Conservation (phyloP, 768 basidiomycete species). For the Tricholoma flavovirens region DNA sequence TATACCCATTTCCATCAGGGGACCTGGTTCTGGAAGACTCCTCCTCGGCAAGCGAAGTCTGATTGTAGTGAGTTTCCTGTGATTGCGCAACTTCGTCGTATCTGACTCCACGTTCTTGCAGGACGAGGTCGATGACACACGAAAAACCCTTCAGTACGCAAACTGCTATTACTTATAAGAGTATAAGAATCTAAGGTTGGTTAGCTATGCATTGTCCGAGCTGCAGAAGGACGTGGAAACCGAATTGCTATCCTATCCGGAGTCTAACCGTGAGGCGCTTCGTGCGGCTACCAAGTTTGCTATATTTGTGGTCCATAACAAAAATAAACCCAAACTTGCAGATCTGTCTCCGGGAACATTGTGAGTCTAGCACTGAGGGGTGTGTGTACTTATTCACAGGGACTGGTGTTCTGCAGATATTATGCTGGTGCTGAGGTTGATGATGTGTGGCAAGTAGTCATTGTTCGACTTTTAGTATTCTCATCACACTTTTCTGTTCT, state of each 20-base stretch:
- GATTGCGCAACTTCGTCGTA: neutral
- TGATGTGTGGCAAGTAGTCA: constrained; percentile 58
- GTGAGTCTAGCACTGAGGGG: constrained; percentile 33
- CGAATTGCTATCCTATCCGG: constrained; percentile 59
- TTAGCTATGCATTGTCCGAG: constrained; percentile 85
- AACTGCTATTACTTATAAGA: neutral
- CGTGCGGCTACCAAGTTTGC: constrained; percentile 72
- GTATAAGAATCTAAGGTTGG: neutral
- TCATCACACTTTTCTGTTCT: neutral
- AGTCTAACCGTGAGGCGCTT: constrained; percentile 65
- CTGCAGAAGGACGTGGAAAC: constrained; percentile 83
- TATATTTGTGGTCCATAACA: constrained; percentile 94
- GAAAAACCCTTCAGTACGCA: constrained; percentile 80
- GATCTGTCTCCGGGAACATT: constrained; percentile 59
- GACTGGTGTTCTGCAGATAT: constrained; percentile 40
- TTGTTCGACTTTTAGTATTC: neutral
- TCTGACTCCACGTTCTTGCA: constrained; percentile 20
- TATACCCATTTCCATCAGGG: constrained; percentile 30
- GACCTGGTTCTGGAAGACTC: constrained; percentile 57
- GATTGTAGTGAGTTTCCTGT: constrained; percentile 61
- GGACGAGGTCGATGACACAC: constrained; percentile 88
- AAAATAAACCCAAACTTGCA: constrained; percentile 81
- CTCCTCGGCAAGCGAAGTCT: constrained; percentile 78
- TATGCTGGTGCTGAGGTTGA: constrained; percentile 74
- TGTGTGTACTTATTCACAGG: neutral